A percentile compares a stretch with the other conserved stretches of the same genome.
These are phyloP conservation scores for Eucalyptus victrix DNA, from an alignment of 345 rosid genomes.

Conservation along the genomic window DNA sequence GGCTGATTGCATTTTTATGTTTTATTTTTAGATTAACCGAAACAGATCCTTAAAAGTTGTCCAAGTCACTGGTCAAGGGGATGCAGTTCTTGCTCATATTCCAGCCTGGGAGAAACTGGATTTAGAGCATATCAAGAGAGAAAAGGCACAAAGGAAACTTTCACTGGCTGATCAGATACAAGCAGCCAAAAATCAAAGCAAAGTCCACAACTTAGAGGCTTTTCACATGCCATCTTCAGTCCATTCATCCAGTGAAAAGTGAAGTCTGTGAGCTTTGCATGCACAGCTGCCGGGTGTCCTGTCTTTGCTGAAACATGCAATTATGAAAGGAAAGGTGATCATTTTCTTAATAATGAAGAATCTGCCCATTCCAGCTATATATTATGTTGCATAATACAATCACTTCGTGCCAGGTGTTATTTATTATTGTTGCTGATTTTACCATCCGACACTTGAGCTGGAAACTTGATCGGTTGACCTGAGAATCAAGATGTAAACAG, in stretches of 20 bases:
- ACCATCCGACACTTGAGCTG: background rate
- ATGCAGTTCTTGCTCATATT: conserved; percentile 6
- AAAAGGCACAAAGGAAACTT: conserved; percentile 31
- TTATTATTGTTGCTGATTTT: background rate
- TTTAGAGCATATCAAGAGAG: conserved; percentile 37
- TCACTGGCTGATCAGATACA: conserved; percentile 83
- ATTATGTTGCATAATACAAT: background rate
- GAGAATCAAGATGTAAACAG: background rate
- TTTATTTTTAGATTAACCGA: conserved; percentile 39
- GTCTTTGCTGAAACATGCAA: background rate
- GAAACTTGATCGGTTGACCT: background rate
- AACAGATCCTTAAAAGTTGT: conserved; percentile 25
- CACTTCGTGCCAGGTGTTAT: background rate
- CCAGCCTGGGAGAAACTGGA: conserved; percentile 53
- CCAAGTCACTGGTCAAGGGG: conserved; percentile 10
- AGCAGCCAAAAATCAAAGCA: conserved; percentile 51
- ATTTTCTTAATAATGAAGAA: background rate
- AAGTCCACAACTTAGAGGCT: background rate
- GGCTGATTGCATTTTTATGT: background rate
- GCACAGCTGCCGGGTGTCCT: background rate
- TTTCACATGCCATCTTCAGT: conserved; percentile 1
- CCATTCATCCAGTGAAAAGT: background rate
- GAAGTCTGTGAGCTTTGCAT: background rate
- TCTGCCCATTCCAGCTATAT: background rate
- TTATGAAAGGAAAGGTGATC: background rate